These are phyloP conservation scores for Colletotrichum cuscutae DNA, from an alignment of 2,329 filamentous ascomycete species.

Conservation along the genomic window DNA sequence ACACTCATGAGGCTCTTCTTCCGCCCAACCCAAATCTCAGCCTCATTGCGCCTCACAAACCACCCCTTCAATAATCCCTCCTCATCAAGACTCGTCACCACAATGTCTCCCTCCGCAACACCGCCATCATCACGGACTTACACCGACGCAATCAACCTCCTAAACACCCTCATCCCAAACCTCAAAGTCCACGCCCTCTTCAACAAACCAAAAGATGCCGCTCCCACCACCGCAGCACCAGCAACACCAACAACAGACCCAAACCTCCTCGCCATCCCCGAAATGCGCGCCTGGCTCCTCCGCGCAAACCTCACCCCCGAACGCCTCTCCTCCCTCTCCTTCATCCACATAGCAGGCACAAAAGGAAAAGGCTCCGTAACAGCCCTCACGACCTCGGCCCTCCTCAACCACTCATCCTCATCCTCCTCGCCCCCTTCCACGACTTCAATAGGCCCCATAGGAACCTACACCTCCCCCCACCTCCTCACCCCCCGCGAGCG, in stretches of 20 bases:
- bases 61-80: background rate
- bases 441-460: conserved; percentile 62
- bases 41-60: background rate
- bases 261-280: conserved; percentile 66
- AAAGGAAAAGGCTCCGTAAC: conserved; percentile 79
- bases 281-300: conserved; percentile 82
- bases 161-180: conserved; percentile 36
- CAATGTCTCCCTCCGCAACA: conserved; percentile 8
- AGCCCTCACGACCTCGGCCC: conserved; percentile 74
- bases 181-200: conserved; percentile 35
- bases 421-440: no score
- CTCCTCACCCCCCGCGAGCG: conserved; percentile 74
- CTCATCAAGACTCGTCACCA: background rate
- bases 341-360: conserved; percentile 77
- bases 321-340: conserved; percentile 50
- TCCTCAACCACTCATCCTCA: conserved; percentile 51
- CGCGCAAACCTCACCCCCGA: conserved; percentile 75
- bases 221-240: background rate
- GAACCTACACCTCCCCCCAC: conserved; percentile 83
- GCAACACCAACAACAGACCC: conserved; percentile 2
- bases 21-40: background rate
- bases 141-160: conserved; percentile 27
- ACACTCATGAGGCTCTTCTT: background rate
- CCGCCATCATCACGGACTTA: conserved; percentile 29
- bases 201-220: background rate